Conservation (phyloP, 2,329 filamentous ascomycete genomes). For the Albophoma yamanashiensis region DNA sequence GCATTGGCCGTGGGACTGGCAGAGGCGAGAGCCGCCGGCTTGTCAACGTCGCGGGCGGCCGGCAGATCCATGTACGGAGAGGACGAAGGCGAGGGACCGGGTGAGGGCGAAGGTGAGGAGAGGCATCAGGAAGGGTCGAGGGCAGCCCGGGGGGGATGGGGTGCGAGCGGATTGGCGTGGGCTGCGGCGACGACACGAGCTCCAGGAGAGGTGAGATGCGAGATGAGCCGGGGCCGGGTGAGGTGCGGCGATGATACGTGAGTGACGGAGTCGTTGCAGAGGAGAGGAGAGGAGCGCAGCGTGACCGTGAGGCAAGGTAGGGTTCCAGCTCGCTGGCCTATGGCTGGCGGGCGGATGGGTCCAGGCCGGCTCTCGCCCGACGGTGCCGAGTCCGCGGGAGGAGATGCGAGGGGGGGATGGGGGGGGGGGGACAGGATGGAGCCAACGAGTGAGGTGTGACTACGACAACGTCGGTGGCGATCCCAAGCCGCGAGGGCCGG, state of each 20-base stretch:
- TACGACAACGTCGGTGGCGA: neutral
- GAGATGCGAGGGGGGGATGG: neutral
- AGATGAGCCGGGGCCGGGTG: neutral
- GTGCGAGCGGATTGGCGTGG: neutral
- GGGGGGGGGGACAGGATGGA: neutral
- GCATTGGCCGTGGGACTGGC: neutral
- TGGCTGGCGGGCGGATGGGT: slow-evolving; percentile 1
- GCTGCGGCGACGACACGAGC: neutral
- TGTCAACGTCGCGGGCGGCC: slow-evolving; percentile 4
- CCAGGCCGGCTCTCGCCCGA: slow-evolving; percentile 8
- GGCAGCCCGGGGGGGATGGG: neutral
- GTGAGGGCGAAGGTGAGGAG: slow-evolving; percentile 1
- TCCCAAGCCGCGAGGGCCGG: neutral
- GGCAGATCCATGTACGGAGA: slow-evolving; percentile 7
- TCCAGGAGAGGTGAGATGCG: neutral
- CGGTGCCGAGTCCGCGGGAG: slow-evolving; percentile 3
- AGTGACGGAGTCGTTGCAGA: neutral
- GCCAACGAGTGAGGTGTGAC: neutral
- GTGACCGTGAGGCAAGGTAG: neutral
- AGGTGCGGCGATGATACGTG: neutral
- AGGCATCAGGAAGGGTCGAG: slow-evolving; percentile 6
- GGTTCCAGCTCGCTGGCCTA: neutral
- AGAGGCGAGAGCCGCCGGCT: slow-evolving; percentile 2
- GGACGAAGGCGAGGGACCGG: neutral
- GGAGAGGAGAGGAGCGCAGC: slow-evolving; percentile 1